Conservation (phyloP, 2,329 filamentous ascomycete genomes). For the Sphaerostilbella broomeana region DNA sequence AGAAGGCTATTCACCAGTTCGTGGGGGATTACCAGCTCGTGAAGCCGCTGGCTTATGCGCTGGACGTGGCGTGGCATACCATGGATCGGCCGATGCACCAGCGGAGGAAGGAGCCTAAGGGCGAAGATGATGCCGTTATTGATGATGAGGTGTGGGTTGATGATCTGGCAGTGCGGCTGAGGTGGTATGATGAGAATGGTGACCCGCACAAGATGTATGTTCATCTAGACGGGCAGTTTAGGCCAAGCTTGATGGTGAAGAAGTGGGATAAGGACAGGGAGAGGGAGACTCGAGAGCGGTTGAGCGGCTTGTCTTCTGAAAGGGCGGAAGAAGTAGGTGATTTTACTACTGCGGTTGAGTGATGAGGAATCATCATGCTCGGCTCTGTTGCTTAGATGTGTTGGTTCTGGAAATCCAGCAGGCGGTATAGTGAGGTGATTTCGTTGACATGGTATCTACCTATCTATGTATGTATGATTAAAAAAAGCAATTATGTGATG, state of each 20-base stretch:
- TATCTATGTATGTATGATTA: too few relatives aligned
- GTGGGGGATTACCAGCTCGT: slow-evolving; percentile 24
- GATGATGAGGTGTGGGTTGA: too few relatives aligned
- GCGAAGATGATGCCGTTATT: background rate
- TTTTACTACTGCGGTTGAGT: too few relatives aligned
- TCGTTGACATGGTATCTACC: too few relatives aligned
- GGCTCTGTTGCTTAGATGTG: too few relatives aligned
- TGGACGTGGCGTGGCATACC: slow-evolving; percentile 22
- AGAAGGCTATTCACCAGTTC: slow-evolving; percentile 24
- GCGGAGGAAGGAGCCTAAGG: slow-evolving; percentile 13
- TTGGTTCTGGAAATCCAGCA: too few relatives aligned
- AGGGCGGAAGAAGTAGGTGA: too few relatives aligned
- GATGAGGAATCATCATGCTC: too few relatives aligned
- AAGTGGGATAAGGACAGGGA: slow-evolving; percentile 3
- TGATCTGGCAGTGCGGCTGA: slow-evolving; percentile 13
- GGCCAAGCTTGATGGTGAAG: slow-evolving; percentile 12
- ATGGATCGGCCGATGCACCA: slow-evolving; percentile 23
- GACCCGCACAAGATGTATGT: slow-evolving; percentile 7
- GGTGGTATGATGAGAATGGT: background rate
- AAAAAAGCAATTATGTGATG: too few relatives aligned
- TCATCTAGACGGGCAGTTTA: slow-evolving; percentile 11
- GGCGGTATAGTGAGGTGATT: too few relatives aligned
- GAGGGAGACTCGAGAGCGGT: slow-evolving; percentile 1
- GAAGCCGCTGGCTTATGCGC: slow-evolving; percentile 21
- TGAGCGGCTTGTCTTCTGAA: too few relatives aligned